phyloP scores from a whole-genome alignment of 2,329 filamentous ascomycete species.

The Neoscytalidium dimidiatum region DNA sequence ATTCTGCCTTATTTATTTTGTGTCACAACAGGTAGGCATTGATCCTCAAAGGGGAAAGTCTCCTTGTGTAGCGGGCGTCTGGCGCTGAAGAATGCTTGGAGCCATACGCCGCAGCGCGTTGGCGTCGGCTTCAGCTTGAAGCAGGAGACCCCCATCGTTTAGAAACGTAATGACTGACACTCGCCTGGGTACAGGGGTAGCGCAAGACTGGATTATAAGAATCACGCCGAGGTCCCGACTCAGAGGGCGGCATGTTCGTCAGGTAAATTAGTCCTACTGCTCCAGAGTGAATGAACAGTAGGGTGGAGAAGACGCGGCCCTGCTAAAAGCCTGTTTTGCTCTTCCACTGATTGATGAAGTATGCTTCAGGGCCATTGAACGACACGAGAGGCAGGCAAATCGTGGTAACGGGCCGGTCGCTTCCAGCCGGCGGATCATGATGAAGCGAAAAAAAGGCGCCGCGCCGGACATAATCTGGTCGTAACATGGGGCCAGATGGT shows the following conservation, averaged over 20 bases:
- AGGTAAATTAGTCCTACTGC: constrained; percentile 49
- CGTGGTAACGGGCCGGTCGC: constrained; percentile 38
- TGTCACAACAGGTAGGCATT: background rate
- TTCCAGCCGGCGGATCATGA: constrained; percentile 8
- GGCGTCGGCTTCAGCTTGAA: too few relatives aligned
- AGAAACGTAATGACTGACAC: too few relatives aligned
- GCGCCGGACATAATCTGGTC: constrained; percentile 5
- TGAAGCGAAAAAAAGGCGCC: background rate
- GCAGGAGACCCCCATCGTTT: too few relatives aligned
- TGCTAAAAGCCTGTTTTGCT: constrained; percentile 54
- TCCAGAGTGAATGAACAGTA: constrained; percentile 42
- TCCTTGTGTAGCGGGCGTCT: too few relatives aligned
- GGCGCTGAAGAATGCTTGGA: too few relatives aligned
- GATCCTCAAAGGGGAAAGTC: too few relatives aligned
- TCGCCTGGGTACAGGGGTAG: too few relatives aligned
- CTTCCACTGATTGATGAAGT: constrained; percentile 54
- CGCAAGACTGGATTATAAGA: background rate
- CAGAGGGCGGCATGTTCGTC: constrained; percentile 43
- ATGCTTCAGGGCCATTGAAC: constrained; percentile 50
- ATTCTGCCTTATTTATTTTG: background rate
- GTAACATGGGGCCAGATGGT: constrained; percentile 6
- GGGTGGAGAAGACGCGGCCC: constrained; percentile 57
- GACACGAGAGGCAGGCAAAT: constrained; percentile 53
- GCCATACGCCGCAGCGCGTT: too few relatives aligned
- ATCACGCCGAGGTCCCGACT: background rate